Evolutionary conservation across 768 basidiomycete genomes (phyloP).

Genomic region (Serendipita sp.): DNA sequence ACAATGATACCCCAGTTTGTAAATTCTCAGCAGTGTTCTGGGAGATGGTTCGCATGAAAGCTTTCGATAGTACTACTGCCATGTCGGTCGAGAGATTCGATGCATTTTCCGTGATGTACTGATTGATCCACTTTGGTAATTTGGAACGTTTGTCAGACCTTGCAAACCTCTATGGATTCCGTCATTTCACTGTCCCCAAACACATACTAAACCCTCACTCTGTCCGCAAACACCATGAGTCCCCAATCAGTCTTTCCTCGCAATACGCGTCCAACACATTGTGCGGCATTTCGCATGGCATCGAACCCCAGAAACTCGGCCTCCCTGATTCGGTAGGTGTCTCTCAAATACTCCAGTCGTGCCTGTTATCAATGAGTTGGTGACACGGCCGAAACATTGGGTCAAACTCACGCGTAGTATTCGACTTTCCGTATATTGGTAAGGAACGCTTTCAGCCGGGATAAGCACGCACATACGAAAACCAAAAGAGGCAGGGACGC

Average conservation of each 20-base stretch:
- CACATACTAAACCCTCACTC: slow-evolving; percentile 35
- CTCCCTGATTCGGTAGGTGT: slow-evolving; percentile 94
- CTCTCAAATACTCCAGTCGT: slow-evolving; percentile 91
- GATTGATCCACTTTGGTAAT: slow-evolving; percentile 96
- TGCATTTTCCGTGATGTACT: slow-evolving; percentile 96
- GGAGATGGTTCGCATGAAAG: slow-evolving; percentile 97
- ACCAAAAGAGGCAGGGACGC: slow-evolving; percentile 17
- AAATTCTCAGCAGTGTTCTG: slow-evolving; percentile 91
- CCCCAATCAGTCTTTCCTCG: slow-evolving; percentile 99
- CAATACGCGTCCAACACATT: slow-evolving; percentile 94
- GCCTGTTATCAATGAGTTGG: slow-evolving; percentile 26
- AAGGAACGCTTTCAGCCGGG: slow-evolving; percentile 50
- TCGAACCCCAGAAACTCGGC: slow-evolving; percentile 98
- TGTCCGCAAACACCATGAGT: slow-evolving; percentile 97
- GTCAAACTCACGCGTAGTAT: slow-evolving; percentile 52
- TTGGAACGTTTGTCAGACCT: slow-evolving; percentile 88
- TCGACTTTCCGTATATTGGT: slow-evolving; percentile 95
- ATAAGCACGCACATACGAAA: neutral
- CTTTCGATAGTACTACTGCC: slow-evolving; percentile 83
- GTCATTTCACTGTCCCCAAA: neutral
- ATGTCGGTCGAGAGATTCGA: slow-evolving; percentile 97
- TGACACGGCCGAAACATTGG: neutral
- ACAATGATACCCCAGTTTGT: slow-evolving; percentile 83
- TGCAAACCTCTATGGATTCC: slow-evolving; percentile 55
- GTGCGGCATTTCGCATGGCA: slow-evolving; percentile 97